A percentile compares a stretch with the other conserved stretches of the same genome.
These are phyloP conservation scores for Aristolochia contorta DNA, from an alignment of 164 flowering plant species.

Conservation along the genomic window DNA sequence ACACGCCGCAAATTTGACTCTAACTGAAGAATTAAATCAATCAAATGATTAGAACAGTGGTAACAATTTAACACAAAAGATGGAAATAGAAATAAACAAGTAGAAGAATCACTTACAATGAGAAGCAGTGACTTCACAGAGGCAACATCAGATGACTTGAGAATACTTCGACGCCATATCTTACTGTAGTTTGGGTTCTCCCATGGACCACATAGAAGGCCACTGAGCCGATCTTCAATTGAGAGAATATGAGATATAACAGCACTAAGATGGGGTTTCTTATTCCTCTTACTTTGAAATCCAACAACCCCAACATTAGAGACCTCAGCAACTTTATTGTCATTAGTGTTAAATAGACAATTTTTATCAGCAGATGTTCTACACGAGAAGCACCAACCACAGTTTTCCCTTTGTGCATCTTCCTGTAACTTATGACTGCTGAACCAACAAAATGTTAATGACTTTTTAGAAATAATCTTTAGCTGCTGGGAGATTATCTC, in stretches of 20 bases:
- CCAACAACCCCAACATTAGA: conserved; percentile 22
- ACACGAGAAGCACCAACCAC: conserved; percentile 95
- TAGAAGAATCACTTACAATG: conserved; percentile 28
- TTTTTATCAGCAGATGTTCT: conserved; percentile 39
- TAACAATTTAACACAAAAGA: neutral
- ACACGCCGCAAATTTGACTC: conserved; percentile 65
- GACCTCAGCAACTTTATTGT: conserved; percentile 21
- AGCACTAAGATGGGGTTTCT: conserved; percentile 50
- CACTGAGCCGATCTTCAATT: conserved; percentile 69
- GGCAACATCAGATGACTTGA: conserved; percentile 40
- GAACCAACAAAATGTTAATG: conserved; percentile 49
- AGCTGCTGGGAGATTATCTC: conserved; percentile 51
- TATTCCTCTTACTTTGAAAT: conserved; percentile 22
- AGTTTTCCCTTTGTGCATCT: conserved; percentile 52
- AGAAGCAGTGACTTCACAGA: conserved; percentile 53
- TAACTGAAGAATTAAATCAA: conserved; percentile 37
- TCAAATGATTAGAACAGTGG: neutral
- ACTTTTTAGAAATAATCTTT: conserved; percentile 42
- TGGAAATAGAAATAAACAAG: neutral
- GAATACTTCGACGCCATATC: conserved; percentile 46
- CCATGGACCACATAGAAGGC: conserved; percentile 92
- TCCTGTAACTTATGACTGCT: conserved; percentile 19
- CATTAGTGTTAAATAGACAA: conserved; percentile 49
- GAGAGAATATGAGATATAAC: conserved; percentile 43
- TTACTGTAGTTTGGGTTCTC: conserved; percentile 48